Conservation (phyloP, 2,329 filamentous ascomycete genomes). For the Penicillium thymicola region DNA sequence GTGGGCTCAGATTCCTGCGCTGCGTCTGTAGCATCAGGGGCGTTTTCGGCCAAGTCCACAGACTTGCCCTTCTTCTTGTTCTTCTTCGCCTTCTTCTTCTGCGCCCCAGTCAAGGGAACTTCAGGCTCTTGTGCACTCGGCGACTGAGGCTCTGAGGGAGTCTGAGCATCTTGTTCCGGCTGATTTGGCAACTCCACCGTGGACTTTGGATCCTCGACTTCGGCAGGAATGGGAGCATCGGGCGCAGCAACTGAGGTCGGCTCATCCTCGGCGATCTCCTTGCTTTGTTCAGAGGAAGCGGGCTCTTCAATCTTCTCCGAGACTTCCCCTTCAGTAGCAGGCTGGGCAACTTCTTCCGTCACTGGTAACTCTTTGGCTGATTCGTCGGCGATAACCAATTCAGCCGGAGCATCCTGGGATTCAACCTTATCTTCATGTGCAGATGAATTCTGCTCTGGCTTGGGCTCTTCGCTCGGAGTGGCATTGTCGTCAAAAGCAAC, state of each 20-base stretch:
- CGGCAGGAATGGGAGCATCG: not conserved
- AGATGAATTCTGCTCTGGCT: conserved; percentile 6
- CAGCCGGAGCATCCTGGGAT: not conserved
- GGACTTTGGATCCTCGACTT: not conserved
- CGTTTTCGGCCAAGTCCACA: conserved; percentile 15
- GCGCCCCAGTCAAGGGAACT: conserved; percentile 12
- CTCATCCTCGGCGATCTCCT: not conserved
- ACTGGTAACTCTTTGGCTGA: not conserved
- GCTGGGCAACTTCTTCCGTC: not conserved
- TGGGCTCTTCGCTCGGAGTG: not conserved
- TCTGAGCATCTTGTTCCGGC: not conserved
- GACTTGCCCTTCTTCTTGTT: conserved; percentile 26
- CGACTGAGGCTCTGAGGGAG: not conserved
- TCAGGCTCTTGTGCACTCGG: conserved; percentile 4
- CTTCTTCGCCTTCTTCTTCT: conserved; percentile 24
- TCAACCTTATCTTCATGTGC: not conserved
- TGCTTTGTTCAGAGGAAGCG: not conserved
- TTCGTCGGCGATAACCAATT: conserved; percentile 1
- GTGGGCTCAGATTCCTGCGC: conserved; percentile 6
- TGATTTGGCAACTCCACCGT: conserved; percentile 1
- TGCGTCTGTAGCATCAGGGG: conserved; percentile 1
- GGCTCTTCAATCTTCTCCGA: not conserved
- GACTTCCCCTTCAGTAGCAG: not conserved
- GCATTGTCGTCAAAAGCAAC: conserved; percentile 11
- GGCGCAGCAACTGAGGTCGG: not conserved